phyloP scores from a whole-genome alignment of 2,329 filamentous ascomycete genomes.

The Aspergillus chevalieri region DNA sequence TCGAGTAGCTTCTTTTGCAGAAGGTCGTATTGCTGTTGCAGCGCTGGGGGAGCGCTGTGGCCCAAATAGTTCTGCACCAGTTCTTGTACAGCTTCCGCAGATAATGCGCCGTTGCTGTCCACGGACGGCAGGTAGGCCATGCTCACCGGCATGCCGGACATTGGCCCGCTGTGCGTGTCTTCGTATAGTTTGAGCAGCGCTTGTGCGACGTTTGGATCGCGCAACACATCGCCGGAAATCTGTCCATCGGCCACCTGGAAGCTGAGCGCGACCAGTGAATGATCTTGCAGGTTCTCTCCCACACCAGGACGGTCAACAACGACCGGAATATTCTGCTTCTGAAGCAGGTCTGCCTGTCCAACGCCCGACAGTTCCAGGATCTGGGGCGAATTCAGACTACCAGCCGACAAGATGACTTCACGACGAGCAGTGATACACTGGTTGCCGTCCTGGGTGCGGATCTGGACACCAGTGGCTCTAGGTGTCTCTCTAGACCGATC shows the following conservation, averaged over 20 bases:
- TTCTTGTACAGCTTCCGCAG: conserved; percentile 1
- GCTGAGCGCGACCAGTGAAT: conserved; percentile 29
- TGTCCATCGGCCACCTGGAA: conserved; percentile 18
- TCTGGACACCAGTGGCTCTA: conserved; percentile 14
- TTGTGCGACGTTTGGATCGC: conserved; percentile 15
- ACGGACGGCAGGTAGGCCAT: conserved; percentile 21
- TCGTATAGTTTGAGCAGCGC: conserved; percentile 18
- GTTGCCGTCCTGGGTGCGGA: conserved; percentile 15
- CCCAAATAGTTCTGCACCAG: neutral
- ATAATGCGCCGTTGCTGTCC: conserved; percentile 13
- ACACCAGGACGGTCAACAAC: conserved; percentile 42
- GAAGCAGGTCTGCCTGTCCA: conserved; percentile 43
- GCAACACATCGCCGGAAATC: conserved; percentile 18
- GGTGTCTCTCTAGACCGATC: conserved; percentile 20
- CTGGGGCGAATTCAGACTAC: conserved; percentile 52
- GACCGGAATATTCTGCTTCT: conserved; percentile 36
- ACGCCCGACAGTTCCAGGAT: conserved; percentile 58
- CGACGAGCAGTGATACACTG: conserved; percentile 29
- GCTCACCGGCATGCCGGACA: conserved; percentile 17
- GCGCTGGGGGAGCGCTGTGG: neutral
- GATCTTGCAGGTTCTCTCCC: conserved; percentile 49
- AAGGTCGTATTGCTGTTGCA: conserved; percentile 9
- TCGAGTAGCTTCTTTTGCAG: conserved; percentile 10
- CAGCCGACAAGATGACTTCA: conserved; percentile 57
- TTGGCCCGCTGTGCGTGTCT: conserved; percentile 14